Percentiles rank a stretch among this genome's conserved stretches.
Conservation (phyloP, 2,329 filamentous ascomycete genomes). For the Ceratocystis cacaofunesta region DNA sequence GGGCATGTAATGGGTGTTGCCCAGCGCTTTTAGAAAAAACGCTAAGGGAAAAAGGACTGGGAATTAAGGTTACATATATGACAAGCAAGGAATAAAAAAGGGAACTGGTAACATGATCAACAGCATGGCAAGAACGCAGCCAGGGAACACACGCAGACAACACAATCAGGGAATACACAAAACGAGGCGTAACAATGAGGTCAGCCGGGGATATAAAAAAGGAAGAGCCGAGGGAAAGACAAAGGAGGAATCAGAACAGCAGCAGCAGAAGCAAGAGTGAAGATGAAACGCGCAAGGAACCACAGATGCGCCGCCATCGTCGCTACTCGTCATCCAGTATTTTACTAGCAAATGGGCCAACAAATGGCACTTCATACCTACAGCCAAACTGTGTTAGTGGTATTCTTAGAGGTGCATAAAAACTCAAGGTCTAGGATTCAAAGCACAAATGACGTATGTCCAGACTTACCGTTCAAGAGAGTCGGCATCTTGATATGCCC, state of each 20-base stretch:
- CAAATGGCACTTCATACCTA: conserved; percentile 74
- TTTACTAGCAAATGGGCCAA: conserved; percentile 71
- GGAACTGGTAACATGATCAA: neutral
- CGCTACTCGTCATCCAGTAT: conserved; percentile 73
- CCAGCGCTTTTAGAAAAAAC: neutral
- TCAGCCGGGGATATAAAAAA: neutral
- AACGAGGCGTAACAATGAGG: neutral
- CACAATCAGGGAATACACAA: neutral
- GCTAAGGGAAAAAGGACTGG: neutral
- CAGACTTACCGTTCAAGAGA: conserved; percentile 40
- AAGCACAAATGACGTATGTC: conserved; percentile 25
- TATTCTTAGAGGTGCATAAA: conserved; percentile 16
- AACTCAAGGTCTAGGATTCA: conserved; percentile 25
- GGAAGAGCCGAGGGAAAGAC: neutral
- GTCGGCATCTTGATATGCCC: conserved; percentile 72
- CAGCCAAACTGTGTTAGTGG: conserved; percentile 18
- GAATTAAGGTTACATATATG: neutral
- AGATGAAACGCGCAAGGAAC: neutral
- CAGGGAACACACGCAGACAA: neutral
- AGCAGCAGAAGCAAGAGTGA: neutral
- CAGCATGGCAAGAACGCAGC: neutral
- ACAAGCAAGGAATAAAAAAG: neutral
- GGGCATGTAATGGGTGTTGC: conserved; percentile 34
- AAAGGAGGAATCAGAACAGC: neutral
- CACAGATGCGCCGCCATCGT: neutral